Evolutionary conservation across 2,329 filamentous ascomycete species (phyloP).

Genomic region (Fusarium multiceps): DNA sequence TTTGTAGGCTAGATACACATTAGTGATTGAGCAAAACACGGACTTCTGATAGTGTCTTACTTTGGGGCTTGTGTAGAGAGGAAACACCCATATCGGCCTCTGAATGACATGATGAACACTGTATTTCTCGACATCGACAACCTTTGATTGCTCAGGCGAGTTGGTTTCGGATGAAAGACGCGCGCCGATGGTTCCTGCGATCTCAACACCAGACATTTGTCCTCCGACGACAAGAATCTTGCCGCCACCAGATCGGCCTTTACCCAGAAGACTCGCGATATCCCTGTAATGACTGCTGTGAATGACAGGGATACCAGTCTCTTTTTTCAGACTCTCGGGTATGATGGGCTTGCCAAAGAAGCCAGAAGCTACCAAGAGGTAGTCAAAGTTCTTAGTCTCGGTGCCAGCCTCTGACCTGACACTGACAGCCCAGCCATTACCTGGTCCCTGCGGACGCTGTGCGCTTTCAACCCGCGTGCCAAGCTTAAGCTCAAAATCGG

Average conservation of each 20-base stretch:
- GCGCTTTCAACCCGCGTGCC: conserved; percentile 60
- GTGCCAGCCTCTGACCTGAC: conserved; percentile 51
- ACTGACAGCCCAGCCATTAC: conserved; percentile 58
- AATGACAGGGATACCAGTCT: conserved; percentile 61
- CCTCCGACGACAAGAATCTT: conserved; percentile 82
- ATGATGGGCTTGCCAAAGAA: conserved; percentile 75
- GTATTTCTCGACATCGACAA: conserved; percentile 61
- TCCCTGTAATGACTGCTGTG: conserved; percentile 77
- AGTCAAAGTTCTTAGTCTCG: conserved; percentile 70
- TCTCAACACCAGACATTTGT: conserved; percentile 85
- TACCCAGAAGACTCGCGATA: conserved; percentile 60
- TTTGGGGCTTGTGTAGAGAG: conserved; percentile 65
- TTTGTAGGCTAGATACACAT: conserved; percentile 52
- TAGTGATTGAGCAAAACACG: neutral
- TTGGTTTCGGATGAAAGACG: conserved; percentile 74
- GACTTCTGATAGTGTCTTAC: conserved; percentile 47
- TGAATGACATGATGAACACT: conserved; percentile 76
- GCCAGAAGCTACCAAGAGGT: conserved; percentile 77
- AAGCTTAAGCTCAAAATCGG: conserved; percentile 59
- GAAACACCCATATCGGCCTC: conserved; percentile 78
- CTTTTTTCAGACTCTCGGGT: conserved; percentile 56
- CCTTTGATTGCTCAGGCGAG: conserved; percentile 57
- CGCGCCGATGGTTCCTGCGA: conserved; percentile 76
- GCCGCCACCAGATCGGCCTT: conserved; percentile 54
- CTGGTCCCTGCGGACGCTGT: conserved; percentile 49